phyloP scores from a whole-genome alignment of 805 yeast species.

The Lipomyces spencermartinsiae region DNA sequence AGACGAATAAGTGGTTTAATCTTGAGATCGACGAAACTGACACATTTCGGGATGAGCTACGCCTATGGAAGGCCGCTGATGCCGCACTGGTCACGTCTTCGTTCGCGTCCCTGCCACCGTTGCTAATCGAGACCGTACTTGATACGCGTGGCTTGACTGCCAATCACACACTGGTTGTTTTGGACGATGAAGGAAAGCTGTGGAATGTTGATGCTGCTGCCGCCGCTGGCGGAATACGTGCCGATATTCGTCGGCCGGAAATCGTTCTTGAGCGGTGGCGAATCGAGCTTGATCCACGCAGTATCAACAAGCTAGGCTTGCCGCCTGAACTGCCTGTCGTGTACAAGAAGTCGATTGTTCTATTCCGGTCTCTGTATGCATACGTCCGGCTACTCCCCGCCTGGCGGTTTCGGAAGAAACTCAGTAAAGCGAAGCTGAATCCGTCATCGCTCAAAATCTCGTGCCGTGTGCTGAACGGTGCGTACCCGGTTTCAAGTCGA shows the following conservation, averaged over 20 bases:
- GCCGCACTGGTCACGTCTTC: conserved; percentile 16
- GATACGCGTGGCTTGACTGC: conserved; percentile 66
- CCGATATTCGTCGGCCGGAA: conserved; percentile 54
- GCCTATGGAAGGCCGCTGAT: conserved; percentile 59
- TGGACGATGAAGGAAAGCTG: conserved; percentile 58
- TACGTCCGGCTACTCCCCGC: conserved; percentile 73
- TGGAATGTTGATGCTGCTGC: conserved; percentile 61
- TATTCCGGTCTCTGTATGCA: conserved; percentile 77
- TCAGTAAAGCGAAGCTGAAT: conserved; percentile 50
- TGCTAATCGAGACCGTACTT: conserved; percentile 82
- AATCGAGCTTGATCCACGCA: conserved; percentile 68
- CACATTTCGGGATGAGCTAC: conserved; percentile 60
- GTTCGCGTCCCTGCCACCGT: conserved; percentile 64
- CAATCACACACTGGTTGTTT: conserved; percentile 64
- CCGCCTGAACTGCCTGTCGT: conserved; percentile 64
- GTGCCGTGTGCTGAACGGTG: conserved; percentile 68
- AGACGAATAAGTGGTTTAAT: conserved; percentile 49
- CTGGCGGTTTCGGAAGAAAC: conserved; percentile 59
- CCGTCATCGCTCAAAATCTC: conserved; percentile 56
- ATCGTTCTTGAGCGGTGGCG: conserved; percentile 96
- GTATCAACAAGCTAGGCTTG: conserved; percentile 42
- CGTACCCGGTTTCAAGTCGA: conserved; percentile 69
- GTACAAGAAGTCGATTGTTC: conserved; percentile 74
- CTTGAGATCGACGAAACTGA: conserved; percentile 50
- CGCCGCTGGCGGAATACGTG: conserved; percentile 53